phyloP scores from a whole-genome alignment of 352 stramenopile species.

The Phytophthora sojae region DNA sequence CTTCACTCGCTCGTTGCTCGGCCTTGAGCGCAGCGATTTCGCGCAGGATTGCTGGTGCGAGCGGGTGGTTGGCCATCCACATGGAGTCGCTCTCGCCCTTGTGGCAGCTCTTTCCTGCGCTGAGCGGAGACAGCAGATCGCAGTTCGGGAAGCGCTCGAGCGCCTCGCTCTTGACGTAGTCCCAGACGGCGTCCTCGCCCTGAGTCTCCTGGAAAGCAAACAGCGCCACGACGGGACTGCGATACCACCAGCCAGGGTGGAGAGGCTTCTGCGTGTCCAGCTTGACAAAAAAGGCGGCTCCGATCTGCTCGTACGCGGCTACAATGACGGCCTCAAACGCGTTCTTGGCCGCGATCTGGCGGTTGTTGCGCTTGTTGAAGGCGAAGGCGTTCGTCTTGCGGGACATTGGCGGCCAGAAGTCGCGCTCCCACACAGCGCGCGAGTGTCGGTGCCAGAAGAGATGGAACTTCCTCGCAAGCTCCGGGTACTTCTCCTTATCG shows the following conservation, averaged over 20 bases:
- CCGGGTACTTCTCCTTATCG: constrained; percentile 30
- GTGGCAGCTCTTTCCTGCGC: constrained; percentile 26
- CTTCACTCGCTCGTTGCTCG: neutral
- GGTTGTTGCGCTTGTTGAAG: constrained; percentile 36
- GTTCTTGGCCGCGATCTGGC: constrained; percentile 44
- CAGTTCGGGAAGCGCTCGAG: constrained; percentile 56
- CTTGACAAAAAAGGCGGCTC: constrained; percentile 51
- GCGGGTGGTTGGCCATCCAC: constrained; percentile 34
- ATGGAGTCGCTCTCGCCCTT: constrained; percentile 32
- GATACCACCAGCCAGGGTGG: constrained; percentile 63
- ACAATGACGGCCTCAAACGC: constrained; percentile 47
- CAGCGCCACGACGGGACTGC: constrained; percentile 44
- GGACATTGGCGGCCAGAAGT: constrained; percentile 55
- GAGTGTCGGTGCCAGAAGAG: constrained; percentile 49
- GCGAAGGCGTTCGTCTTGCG: constrained; percentile 6
- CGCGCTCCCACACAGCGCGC: constrained; percentile 60
- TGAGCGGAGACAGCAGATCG: constrained; percentile 42
- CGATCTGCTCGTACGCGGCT: constrained; percentile 39
- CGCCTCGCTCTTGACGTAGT: constrained; percentile 46
- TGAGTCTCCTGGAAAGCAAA: constrained; percentile 35
- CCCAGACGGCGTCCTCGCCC: constrained; percentile 38
- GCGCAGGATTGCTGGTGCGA: neutral
- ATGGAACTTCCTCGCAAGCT: constrained; percentile 33
- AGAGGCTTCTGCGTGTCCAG: constrained; percentile 41
- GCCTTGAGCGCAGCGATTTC: neutral